Conservation (phyloP, 139 green algal species). For the Volvox reticuliferus region DNA sequence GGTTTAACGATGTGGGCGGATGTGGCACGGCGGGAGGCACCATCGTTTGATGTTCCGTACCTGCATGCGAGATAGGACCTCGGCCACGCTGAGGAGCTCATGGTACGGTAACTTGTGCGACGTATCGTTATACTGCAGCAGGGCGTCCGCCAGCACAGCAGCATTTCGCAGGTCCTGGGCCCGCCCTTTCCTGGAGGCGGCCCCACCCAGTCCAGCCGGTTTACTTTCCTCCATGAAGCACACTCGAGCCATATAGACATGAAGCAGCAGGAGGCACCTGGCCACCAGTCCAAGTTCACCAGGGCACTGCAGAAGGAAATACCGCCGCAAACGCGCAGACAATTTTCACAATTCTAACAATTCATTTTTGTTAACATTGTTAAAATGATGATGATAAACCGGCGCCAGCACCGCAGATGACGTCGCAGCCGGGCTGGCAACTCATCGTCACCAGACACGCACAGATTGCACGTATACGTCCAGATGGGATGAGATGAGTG, state of each 20-base stretch:
- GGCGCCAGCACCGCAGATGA: no score
- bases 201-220: not conserved
- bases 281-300: not conserved
- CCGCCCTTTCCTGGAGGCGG: no score
- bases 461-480: no score
- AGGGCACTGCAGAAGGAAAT: not conserved
- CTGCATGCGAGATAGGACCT: conserved; percentile 2
- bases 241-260: not conserved
- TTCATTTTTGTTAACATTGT: no score
- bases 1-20: no score
- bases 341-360: no score
- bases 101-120: not conserved
- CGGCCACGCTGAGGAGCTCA: not conserved
- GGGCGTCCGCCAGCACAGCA: not conserved
- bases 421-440: no score
- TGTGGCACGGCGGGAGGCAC: no score
- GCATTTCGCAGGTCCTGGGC: not conserved
- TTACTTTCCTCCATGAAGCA: not conserved
- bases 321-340: not conserved
- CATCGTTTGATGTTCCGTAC: no score
- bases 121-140: not conserved
- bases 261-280: not conserved
- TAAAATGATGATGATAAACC: no score
- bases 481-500: no score
- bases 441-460: no score